A percentile compares a stretch with the other conserved stretches of the same genome.
These are phyloP conservation scores for Hypomyces rosellus DNA, from an alignment of 2,329 filamentous ascomycete species.

Conservation along the genomic window DNA sequence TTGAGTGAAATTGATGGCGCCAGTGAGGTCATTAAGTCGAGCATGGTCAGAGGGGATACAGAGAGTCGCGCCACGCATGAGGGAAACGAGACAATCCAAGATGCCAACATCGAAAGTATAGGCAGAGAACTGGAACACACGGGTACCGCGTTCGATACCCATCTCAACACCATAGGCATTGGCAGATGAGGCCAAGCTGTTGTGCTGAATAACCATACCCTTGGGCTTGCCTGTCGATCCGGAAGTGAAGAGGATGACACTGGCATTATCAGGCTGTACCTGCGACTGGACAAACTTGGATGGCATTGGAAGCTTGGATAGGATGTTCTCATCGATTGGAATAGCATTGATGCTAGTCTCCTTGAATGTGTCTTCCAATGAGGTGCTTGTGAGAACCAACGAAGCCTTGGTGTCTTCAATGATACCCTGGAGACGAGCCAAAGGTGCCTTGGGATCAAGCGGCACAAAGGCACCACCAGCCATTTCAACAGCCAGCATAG, in stretches of 20 bases:
- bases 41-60: constrained; percentile 13
- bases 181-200: not conserved
- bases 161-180: not conserved
- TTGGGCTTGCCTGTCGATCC: constrained; percentile 8
- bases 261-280: too few relatives aligned
- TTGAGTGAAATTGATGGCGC: not conserved
- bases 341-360: constrained; percentile 1
- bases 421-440: constrained; percentile 6
- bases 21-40: constrained; percentile 3
- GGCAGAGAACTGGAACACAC: constrained; percentile 13
- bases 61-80: constrained; percentile 1
- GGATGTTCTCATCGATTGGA: constrained; percentile 2
- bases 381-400: constrained; percentile 1
- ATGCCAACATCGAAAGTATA: constrained; percentile 12
- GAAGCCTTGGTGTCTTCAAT: constrained; percentile 6
- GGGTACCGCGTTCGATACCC: not conserved
- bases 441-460: not conserved
- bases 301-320: constrained; percentile 1
- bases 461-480: constrained; percentile 7
- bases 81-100: constrained; percentile 6
- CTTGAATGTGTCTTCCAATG: not conserved
- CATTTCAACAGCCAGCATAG: constrained; percentile 6
- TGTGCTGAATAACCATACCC: constrained; percentile 3
- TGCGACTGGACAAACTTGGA: not conserved
- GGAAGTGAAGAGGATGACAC: constrained; percentile 4